Percentiles rank a stretch among this genome's conserved stretches.
Conservation (phyloP, 108 stramenopile species). For the Nitzschia putrida region DNA sequence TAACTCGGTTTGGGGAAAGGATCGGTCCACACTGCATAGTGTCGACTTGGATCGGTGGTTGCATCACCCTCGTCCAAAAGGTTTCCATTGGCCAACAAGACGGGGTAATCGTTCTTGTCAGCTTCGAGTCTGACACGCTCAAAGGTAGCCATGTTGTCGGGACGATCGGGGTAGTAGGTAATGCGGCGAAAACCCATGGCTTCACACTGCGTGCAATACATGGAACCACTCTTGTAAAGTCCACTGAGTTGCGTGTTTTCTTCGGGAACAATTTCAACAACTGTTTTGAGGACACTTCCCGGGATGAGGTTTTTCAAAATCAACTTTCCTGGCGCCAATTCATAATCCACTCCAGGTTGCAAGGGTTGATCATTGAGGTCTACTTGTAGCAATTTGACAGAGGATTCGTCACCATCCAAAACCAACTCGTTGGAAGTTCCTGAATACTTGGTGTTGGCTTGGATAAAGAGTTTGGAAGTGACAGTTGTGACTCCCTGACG, state of each 20-base stretch:
- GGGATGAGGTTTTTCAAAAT: constrained; percentile 41
- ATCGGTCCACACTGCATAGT: constrained; percentile 91
- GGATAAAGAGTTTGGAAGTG: constrained; percentile 39
- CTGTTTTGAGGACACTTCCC: constrained; percentile 46
- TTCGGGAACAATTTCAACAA: constrained; percentile 77
- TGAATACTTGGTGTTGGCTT: constrained; percentile 25
- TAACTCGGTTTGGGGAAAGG: constrained; percentile 96
- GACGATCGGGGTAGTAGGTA: constrained; percentile 93
- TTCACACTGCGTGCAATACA: constrained; percentile 92
- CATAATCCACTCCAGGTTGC: constrained; percentile 56
- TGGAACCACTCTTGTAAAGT: constrained; percentile 82
- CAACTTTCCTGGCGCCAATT: constrained; percentile 51
- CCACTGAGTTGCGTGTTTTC: constrained; percentile 91
- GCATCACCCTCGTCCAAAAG: constrained; percentile 59
- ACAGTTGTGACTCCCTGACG: constrained; percentile 70
- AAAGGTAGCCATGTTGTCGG: constrained; percentile 94
- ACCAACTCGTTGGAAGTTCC: constrained; percentile 55
- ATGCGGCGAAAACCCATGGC: constrained; percentile 90
- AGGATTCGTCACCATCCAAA: constrained; percentile 83
- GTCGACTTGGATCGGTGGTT: constrained; percentile 43
- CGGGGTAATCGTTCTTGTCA: constrained; percentile 71
- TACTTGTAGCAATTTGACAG: constrained; percentile 48
- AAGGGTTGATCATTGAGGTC: constrained; percentile 54
- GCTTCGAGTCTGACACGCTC: constrained; percentile 78
- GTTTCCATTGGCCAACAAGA: constrained; percentile 94